Evolutionary conservation across 2,329 filamentous ascomycete species (phyloP), one percentile per base, ranked within the genome.

Genomic region (Colletotrichum agaves): DNA sequence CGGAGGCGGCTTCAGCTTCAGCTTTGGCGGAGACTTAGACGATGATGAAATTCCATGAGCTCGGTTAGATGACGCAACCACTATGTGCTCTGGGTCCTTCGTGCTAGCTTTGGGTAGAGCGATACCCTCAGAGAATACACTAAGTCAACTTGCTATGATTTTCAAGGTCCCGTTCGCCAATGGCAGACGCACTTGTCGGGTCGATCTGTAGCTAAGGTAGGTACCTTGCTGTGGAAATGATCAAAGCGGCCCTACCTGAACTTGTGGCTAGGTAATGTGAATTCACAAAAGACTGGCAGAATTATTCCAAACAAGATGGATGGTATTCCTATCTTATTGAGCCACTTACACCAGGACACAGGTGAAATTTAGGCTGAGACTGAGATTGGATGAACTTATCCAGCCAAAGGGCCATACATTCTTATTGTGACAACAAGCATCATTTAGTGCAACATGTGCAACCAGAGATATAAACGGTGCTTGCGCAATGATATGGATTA

Each of bases 1-100:
- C 71, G 75, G 55, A 15, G 75, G 76, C 60, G 80, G 81, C 3
- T 87, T 87, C 69, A 87, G 85, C 71, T 88, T 88, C 74, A 84
- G 84, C 0, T 88, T 88, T 74, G 85, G 83, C 15, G 80, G 76
- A 43, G 82, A 80, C 17, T 79, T 83, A 41, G 82, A 84, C 27
- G 82, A 83, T 10, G 83, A 85, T 11, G 69, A 68, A 23, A 46
- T 71, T 13, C 61, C 69, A 35, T 70, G 44, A 63, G 17, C 13
- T 10, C 13, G 33, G 41, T 10, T 33, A 21, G 49, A 52, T 19
- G 15, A 33, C 5, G 21, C 37, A 43, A 19, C 41, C 7, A n/a
- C 41, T 17, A 7, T 15, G 7, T 44, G 41, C 8, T 44, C n/a
- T n/a, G n/a, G 5, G 41, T 8, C 15, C n/a, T 12, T 43, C 35